Conservation (phyloP, 306 rosid genomes). For the Vigna trinervia region DNA sequence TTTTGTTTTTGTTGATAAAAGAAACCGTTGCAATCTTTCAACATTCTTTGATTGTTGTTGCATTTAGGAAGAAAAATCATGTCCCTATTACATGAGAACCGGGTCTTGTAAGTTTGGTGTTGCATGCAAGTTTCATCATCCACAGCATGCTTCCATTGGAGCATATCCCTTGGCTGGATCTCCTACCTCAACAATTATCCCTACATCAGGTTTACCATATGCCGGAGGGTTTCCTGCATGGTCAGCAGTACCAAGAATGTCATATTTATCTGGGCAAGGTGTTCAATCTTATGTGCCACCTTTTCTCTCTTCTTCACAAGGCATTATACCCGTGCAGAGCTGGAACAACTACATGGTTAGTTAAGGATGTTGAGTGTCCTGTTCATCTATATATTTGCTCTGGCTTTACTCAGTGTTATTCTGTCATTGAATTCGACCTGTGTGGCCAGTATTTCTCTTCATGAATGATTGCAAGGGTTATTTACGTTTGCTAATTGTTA, state of each 20-base stretch:
- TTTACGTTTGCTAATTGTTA: not conserved
- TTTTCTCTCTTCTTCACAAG: constrained; percentile 73
- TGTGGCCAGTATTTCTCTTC: constrained; percentile 1
- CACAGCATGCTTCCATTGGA: constrained; percentile 68
- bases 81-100: constrained; percentile 90
- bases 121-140: constrained; percentile 96
- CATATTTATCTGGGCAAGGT: constrained; percentile 70
- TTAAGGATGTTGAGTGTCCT: constrained; percentile 30
- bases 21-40: constrained; percentile 1
- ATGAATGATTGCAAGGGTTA: constrained; percentile 24
- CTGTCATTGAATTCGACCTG: constrained; percentile 8
- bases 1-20: not conserved
- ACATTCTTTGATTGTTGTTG: constrained; percentile 25
- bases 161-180: constrained; percentile 57
- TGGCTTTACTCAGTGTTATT: constrained; percentile 2
- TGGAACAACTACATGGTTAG: constrained; percentile 93
- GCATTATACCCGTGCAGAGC: constrained; percentile 65
- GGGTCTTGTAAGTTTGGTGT: constrained; percentile 91
- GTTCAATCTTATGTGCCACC: constrained; percentile 77
- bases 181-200: constrained; percentile 60
- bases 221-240: constrained; percentile 71
- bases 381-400: constrained; percentile 5
- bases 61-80: constrained; percentile 80
- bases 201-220: constrained; percentile 72
- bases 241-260: constrained; percentile 67